Conservation (phyloP, 1,139 yeast species). For the Kluyveromyces marxianus region DNA sequence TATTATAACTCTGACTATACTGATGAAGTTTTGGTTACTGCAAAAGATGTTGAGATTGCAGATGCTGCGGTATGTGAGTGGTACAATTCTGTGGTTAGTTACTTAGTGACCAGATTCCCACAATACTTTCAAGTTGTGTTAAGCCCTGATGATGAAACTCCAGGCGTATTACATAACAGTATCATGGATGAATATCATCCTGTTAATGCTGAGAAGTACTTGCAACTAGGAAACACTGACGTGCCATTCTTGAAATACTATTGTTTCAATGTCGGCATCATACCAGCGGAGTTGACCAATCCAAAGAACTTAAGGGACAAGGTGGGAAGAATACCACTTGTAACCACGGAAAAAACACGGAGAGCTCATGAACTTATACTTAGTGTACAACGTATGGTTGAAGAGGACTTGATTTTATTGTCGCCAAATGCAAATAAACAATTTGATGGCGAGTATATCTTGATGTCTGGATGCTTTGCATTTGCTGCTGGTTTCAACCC, state of each 20-base stretch:
- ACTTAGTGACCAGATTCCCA: slow-evolving; percentile 49
- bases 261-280: slow-evolving; percentile 11
- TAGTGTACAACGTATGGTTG: slow-evolving; percentile 42
- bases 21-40: slow-evolving; percentile 8
- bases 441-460: slow-evolving; percentile 49
- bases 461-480: slow-evolving; percentile 58
- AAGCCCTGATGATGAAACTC: slow-evolving; percentile 10
- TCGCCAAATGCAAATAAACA: slow-evolving; percentile 42
- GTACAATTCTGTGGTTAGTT: slow-evolving; percentile 41
- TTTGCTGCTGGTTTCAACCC: slow-evolving; percentile 79
- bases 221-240: slow-evolving; percentile 6
- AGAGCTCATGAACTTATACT: slow-evolving; percentile 34
- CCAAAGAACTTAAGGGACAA: slow-evolving; percentile 7
- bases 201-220: slow-evolving; percentile 13
- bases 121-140: slow-evolving; percentile 36
- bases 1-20: slow-evolving; percentile 6
- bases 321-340: slow-evolving; percentile 10
- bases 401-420: slow-evolving; percentile 61
- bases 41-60: slow-evolving; percentile 15
- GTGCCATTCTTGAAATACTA: slow-evolving; percentile 8
- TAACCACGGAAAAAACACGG: slow-evolving; percentile 11
- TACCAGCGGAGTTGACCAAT: slow-evolving; percentile 9
- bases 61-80: slow-evolving; percentile 45
- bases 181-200: slow-evolving; percentile 39
- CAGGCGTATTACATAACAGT: slow-evolving; percentile 33